Evolutionary conservation across 2,329 filamentous ascomycete species (phyloP), one percentile per base, ranked within the genome.

Genomic region (Epicoccum nigrum): DNA sequence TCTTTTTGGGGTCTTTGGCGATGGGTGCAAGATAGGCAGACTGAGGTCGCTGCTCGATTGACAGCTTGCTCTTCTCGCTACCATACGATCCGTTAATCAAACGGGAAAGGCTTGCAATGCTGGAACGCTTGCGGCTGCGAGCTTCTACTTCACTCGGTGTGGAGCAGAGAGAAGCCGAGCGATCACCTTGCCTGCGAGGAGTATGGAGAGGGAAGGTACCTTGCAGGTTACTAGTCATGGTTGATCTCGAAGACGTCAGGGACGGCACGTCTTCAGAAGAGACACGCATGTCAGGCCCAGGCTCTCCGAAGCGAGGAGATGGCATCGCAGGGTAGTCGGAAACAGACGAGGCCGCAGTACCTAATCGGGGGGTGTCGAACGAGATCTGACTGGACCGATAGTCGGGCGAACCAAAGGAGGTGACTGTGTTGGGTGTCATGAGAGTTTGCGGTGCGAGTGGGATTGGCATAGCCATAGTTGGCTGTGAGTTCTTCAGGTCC

Each of bases 201-300:
- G 70, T 66, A 17, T 58, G 56, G 51, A 73, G 51, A 45, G 77
- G 64, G 40, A 67, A 74, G 35, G 81, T 80, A 28, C 77, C 77
- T 62, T 87, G 89, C 59, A 89, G 86, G 37, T 85, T 82, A 6
- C 86, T 82, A 15, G 79, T 88, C 83, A 87, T 90, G 8, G 87
- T 90, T 8, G 89, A 92, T 60, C 87, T 86, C 66, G 87, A 90
- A 65, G 87, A 91, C 1, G 87, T 89, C 58, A 86, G 74, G 2
- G 89, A 92, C 2, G 89, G 88, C 12, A 90, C 85, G 60, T 90
- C 88, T 56, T 89, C 86, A 25, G 86, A 80, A 0, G 89, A 92
- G 28, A 88, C 82, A 38, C 88, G 84, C 60, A 82, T 76, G 62
- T 91, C 88, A 0, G 87, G 88, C 0, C 86, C 87, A 16, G 87